A percentile compares a stretch with the other conserved stretches of the same genome.
These are phyloP conservation scores for Tetrastigma voinierianum DNA, from an alignment of 164 flowering plant genomes.

Conservation along the genomic window DNA sequence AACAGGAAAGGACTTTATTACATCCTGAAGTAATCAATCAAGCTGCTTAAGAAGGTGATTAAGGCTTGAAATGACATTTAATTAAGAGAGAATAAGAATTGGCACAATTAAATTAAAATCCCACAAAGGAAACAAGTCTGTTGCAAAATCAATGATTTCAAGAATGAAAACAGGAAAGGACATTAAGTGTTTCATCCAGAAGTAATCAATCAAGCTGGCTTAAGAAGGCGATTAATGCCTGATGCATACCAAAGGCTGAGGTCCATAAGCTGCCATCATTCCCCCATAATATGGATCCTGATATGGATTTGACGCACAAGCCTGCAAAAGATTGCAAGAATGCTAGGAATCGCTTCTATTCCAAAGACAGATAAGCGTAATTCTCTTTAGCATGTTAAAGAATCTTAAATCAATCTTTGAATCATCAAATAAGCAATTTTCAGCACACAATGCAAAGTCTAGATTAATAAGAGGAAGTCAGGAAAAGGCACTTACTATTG, in stretches of 20 bases:
- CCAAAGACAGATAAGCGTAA: background rate
- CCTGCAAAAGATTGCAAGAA: slow-evolving; percentile 45
- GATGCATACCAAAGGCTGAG: slow-evolving; percentile 65
- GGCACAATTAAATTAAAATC: background rate
- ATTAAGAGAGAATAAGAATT: background rate
- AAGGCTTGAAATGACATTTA: background rate
- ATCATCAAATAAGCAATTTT: background rate
- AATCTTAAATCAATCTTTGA: background rate
- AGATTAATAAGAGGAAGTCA: background rate
- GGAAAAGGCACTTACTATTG: slow-evolving; percentile 57
- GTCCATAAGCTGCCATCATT: slow-evolving; percentile 74
- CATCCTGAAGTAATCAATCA: background rate
- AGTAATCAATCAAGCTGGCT: too few species aligned
- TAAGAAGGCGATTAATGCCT: too few species aligned
- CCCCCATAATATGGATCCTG: slow-evolving; percentile 84
- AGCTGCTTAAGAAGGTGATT: background rate
- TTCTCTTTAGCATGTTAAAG: background rate
- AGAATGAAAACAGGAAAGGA: background rate
- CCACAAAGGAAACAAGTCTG: background rate
- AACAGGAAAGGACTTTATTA: background rate
- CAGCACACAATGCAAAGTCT: background rate
- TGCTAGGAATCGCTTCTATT: slow-evolving; percentile 6
- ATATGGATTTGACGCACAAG: slow-evolving; percentile 69
- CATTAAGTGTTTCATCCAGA: too few species aligned
- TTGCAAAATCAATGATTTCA: background rate